These are phyloP conservation scores for Clavulina sp. DNA, from an alignment of 768 basidiomycete species.

Conservation along the genomic window DNA sequence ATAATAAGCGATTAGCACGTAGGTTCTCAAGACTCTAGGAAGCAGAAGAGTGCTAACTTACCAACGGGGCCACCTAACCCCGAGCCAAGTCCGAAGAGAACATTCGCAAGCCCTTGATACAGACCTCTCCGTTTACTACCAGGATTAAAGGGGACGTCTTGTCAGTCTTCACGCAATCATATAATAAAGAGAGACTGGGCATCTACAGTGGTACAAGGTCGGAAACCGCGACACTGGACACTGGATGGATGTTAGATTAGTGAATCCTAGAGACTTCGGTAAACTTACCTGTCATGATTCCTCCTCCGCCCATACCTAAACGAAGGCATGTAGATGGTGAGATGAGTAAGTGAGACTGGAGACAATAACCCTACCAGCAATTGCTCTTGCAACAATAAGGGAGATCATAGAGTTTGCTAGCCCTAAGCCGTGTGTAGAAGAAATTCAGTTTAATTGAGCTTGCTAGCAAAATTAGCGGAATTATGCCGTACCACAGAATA, in stretches of 20 bases:
- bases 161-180: no score
- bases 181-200: not conserved
- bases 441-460: no score
- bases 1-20: no score
- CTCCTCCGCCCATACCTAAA: constrained; percentile 16
- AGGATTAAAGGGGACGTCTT: constrained; percentile 5
- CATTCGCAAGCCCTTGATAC: constrained; percentile 82
- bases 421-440: no score
- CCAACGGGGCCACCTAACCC: constrained; percentile 23
- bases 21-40: no score
- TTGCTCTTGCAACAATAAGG: constrained; percentile 61
- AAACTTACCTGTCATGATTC: constrained; percentile 62
- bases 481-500: constrained; percentile 82
- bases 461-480: no score
- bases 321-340: not conserved
- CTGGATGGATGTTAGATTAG: constrained; percentile 22
- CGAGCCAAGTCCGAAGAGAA: constrained; percentile 68
- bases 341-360: constrained; percentile 36
- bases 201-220: constrained; percentile 80
- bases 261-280: not conserved
- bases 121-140: constrained; percentile 66
- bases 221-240: constrained; percentile 65
- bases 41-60: constrained; percentile 1
- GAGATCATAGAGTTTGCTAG: constrained; percentile 71
- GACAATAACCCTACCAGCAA: constrained; percentile 88